These are phyloP conservation scores for Vitis hybrid DNA, from an alignment of 177 flowering plant species.

Conservation along the genomic window DNA sequence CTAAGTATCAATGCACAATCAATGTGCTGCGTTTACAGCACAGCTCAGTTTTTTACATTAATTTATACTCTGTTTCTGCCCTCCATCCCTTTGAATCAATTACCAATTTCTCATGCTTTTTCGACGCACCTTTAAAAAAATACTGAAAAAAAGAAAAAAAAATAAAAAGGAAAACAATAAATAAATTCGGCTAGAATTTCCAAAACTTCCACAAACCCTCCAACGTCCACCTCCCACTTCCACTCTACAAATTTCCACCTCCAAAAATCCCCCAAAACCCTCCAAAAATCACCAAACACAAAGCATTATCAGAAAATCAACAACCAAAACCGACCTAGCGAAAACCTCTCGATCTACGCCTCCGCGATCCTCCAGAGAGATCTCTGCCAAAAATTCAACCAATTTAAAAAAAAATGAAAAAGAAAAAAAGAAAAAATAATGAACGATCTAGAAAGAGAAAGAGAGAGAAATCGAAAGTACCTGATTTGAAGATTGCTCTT, in stretches of 20 bases:
- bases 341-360: too few relatives aligned
- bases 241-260: too few relatives aligned
- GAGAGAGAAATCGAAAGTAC: neutral
- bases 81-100: neutral
- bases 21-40: neutral
- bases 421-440: neutral
- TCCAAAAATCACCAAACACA: too few relatives aligned
- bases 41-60: neutral
- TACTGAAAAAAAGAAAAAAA: too few relatives aligned
- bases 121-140: too few relatives aligned
- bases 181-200: too few relatives aligned
- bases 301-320: neutral
- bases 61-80: neutral
- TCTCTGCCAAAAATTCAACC: neutral
- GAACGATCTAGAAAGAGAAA: slow-evolving; percentile 9
- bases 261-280: too few relatives aligned
- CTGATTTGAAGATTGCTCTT: neutral
- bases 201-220: too few relatives aligned
- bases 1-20: neutral
- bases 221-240: too few relatives aligned
- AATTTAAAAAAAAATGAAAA: neutral
- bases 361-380: too few relatives aligned
- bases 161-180: too few relatives aligned
- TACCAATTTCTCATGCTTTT: neutral
- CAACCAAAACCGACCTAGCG: neutral